These are phyloP conservation scores for Microbotryomycetes sp. DNA, from an alignment of 1,284 basidiomycete species.

Conservation along the genomic window DNA sequence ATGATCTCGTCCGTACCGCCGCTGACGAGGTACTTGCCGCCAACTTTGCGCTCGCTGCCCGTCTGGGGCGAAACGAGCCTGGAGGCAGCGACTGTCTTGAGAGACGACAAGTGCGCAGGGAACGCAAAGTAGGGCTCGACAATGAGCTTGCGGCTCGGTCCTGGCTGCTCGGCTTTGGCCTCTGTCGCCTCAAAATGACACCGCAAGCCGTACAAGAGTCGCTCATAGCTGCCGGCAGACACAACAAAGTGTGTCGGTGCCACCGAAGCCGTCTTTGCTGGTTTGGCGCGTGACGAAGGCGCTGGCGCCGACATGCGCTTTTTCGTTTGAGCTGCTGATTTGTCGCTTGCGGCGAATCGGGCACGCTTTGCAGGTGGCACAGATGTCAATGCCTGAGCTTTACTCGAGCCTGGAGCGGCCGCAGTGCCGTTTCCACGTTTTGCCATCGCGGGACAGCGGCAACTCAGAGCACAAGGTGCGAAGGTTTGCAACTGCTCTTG, in stretches of 20 bases:
- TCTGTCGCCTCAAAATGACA: constrained; percentile 36
- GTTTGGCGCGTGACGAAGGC: not conserved
- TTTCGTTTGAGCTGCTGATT: not conserved
- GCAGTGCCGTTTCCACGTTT: too few relatives aligned
- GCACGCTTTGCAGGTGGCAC: too few relatives aligned
- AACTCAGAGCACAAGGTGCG: too few relatives aligned
- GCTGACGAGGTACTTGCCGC: constrained; percentile 91
- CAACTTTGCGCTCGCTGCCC: constrained; percentile 48
- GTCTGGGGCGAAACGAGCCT: constrained; percentile 4
- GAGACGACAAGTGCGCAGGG: constrained; percentile 87
- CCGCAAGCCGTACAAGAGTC: constrained; percentile 83
- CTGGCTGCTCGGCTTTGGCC: not conserved
- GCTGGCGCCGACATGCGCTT: not conserved
- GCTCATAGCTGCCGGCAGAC: constrained; percentile 89
- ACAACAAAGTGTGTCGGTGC: constrained; percentile 62
- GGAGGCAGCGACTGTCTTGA: constrained; percentile 79
- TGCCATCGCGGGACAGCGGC: too few relatives aligned
- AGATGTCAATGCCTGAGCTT: too few relatives aligned
- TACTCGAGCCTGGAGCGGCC: too few relatives aligned
- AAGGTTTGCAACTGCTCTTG: too few relatives aligned
- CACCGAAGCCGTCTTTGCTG: not conserved
- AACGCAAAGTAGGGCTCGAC: constrained; percentile 88
- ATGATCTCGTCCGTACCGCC: constrained; percentile 91
- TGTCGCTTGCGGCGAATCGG: not conserved
- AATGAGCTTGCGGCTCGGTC: constrained; percentile 25